Evolutionary conservation across 305 asterid species (phyloP), one percentile per base, ranked within the genome.

Genomic region (Fraxinus floribunda): DNA sequence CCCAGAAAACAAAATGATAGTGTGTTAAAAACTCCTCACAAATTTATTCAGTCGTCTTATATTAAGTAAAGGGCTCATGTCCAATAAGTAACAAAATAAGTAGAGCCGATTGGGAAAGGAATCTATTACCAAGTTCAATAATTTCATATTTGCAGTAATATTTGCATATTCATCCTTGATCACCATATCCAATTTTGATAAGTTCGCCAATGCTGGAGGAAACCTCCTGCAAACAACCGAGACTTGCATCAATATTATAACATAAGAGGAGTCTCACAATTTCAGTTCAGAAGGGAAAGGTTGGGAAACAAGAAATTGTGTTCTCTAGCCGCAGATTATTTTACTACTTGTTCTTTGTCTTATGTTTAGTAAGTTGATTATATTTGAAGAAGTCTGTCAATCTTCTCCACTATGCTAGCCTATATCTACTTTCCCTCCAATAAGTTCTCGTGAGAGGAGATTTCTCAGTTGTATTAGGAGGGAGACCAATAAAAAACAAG

Each of bases 121-220:
- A 78, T 73, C 78, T 30, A 77, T 81, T 90, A 92, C 94, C 92
- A 87, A 85, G 83, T 89, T 93, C 7, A 96, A 87, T 4, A 94
- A 83, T 82, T 90, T 93, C 88, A 94, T 57, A 76, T 82, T 90
- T 18, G 98, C 94, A 36, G 95, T 86, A 79, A 93, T 85, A 75
- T 86, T 88, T 74, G 95, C 97, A 83, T 87, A 91, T 89, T 94
- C 97, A 85, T 93, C 98, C 66, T 93, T 91, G 86, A 96, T 91
- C 89, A 86, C 84, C 82, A 89, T 88, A 85, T 93, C 97, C 89
- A 94, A 30, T 84, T 90, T 96, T 4, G 93, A 88, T 84, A 96
- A 90, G 86, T 85, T 94, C 60, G 94, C 97, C 80, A 96, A 75
- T 29, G 88, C 80, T 15, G 94, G 85, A 83, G 98, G 98, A 86